Evolutionary conservation across 257 asterid species (phyloP), one percentile per base, ranked within the genome.

Genomic region (Primulina huaijiensis): DNA sequence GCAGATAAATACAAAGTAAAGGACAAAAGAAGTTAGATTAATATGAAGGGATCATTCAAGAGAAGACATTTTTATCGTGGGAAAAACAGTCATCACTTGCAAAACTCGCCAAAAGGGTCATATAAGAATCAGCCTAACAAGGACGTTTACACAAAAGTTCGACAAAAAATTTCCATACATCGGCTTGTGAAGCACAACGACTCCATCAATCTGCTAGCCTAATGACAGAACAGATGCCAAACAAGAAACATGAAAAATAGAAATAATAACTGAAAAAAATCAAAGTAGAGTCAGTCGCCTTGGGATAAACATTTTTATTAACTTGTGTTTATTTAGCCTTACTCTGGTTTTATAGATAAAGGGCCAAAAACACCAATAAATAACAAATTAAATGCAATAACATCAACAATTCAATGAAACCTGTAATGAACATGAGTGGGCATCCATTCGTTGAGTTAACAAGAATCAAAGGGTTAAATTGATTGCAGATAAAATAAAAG

Each of bases 1-100:
- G 65, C 67, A 78, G 23, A 74, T 31, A 62, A 74, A 62, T 52
- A 75, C 23, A 21, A 76, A 2, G 59, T 60, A 55, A 27, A 33
- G 33, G 33, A 43, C 11, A 62, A 69, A 72, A 69, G 17, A 27
- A 55, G n/a, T 43, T 43, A 0, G n/a, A 43, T 43, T 9, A 40
- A 11, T 11, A 43, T 43, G 53, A 43, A 2, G n/a, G 3, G 50
- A 12, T 0, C 3, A 12, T 12, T 43, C 53, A 12, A 11, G 53
- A 43, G 53, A 43, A 43, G n/a, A 43, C n/a, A 43, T 2, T 0
- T 40, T 43, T 43, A 43, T 2, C 4, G 16, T 43, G n/a, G 53
- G 12, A 43, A 9, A 43, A 43, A 43, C 53, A 11, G 53, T 12
- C n/a, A 12, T 43, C n/a, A 43, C 17, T 43, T 43, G 53, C 53